Base-by-base conservation (phyloP, 139 green algal species). In the Asterochloris sp. region DNA sequence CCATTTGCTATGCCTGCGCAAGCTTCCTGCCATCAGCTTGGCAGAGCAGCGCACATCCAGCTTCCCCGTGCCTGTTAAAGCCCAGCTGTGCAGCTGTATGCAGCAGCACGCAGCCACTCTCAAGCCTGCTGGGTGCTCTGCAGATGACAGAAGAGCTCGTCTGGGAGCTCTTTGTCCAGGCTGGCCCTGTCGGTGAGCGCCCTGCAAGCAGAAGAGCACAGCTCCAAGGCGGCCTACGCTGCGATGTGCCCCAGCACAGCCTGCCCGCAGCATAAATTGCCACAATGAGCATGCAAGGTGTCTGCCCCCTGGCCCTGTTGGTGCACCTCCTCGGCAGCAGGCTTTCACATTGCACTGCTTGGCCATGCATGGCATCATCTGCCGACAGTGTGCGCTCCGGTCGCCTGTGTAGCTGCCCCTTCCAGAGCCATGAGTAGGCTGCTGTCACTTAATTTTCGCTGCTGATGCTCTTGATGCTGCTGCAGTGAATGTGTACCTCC, bases 91-190 rank as follows among this genome's bases (percentile, higher is more conserved):
- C 38, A 54, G 38, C 38, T 27, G 0, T 66, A 19, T 66, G 26
- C 74, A 38, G 29, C 26, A 63, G 17, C 74, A 29, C 26, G 16
- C 74, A 24, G 17, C 16, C 38, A 24, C 28, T 28, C 23, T 81
- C 24, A 21, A 19, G 17, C 78, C 76, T 76, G 68, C 38, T 78
- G 28, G 11, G 26, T 74, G 64, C 63, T 12, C 13, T 77, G 76
- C 90, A 98, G 92, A 89, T 96, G n/a, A 92, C 93, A 13, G 97
- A 99, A 85, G 96, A 99, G 88, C 82, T 99, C 0, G 83, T 99
- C 0, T 99, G 97, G 97, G 97, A 99, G 90, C 89, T 99, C 11
- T 98, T 98, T 81, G 91, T 95, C n/a, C 97, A 99, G 84, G 93
- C 88, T 19, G 97, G 97, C 10, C 96, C 97, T 16, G 94, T 99